These are phyloP conservation scores for Gossypium rotundifolium DNA, from an alignment of 345 rosid genomes.

Conservation along the genomic window DNA sequence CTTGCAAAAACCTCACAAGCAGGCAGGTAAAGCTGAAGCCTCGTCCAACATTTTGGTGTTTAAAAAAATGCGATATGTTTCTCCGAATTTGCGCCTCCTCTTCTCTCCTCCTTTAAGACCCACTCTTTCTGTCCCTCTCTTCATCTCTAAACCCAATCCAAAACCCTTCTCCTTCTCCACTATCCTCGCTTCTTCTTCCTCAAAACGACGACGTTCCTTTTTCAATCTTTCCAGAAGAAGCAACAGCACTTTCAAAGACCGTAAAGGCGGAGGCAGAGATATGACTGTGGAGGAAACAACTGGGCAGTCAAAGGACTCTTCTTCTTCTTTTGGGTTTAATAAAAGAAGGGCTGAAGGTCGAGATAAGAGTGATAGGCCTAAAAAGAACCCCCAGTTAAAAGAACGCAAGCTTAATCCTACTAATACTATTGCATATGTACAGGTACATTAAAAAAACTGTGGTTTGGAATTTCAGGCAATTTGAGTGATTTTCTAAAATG, in stretches of 20 bases:
- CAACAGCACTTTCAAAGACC: constrained; percentile 26
- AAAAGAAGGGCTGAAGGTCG: constrained; percentile 77
- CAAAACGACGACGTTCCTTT: constrained; percentile 34
- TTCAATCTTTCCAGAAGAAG: constrained; percentile 34
- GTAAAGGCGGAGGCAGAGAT: constrained; percentile 20
- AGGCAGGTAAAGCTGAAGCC: background rate
- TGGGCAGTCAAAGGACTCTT: constrained; percentile 13
- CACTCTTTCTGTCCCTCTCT: constrained; percentile 24
- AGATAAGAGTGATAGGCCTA: constrained; percentile 50
- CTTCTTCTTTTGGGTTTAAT: constrained; percentile 56
- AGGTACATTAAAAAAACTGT: constrained; percentile 31
- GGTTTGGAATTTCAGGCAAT: background rate
- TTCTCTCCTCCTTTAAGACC: constrained; percentile 32
- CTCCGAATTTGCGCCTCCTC: constrained; percentile 40
- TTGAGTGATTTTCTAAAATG: background rate
- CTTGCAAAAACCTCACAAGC: background rate
- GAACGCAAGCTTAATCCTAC: constrained; percentile 66
- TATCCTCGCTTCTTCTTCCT: constrained; percentile 28
- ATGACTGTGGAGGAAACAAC: constrained; percentile 35
- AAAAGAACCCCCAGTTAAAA: constrained; percentile 67
- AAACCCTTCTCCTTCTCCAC: constrained; percentile 27
- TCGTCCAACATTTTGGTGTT: background rate
- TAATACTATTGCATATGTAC: constrained; percentile 85
- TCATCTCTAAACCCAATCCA: constrained; percentile 26
- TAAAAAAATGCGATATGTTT: constrained; percentile 33